phyloP scores from a whole-genome alignment of 208 protist genomes.

The Crithidia brevicula region DNA sequence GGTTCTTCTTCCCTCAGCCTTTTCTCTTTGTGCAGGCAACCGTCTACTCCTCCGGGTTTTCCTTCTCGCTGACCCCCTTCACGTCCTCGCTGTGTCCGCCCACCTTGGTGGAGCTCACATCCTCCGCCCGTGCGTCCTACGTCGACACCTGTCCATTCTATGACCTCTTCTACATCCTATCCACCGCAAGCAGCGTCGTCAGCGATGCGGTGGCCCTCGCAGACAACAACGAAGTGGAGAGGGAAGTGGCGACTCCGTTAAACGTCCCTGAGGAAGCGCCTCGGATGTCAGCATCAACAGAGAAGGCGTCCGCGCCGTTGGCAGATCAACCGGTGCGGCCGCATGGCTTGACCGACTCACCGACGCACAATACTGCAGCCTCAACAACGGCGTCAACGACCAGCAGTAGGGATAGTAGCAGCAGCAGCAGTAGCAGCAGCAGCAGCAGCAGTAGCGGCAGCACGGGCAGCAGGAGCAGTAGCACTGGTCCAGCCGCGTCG shows the following conservation, averaged over 20 bases:
- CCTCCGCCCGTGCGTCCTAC: neutral
- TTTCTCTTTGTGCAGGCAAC: slow-evolving; percentile 12
- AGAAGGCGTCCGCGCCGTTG: too few species aligned
- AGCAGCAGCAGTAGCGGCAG: too few species aligned
- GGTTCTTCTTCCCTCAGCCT: too few species aligned
- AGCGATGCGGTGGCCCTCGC: neutral
- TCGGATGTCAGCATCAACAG: too few species aligned
- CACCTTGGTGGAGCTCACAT: neutral
- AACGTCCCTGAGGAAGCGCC: too few species aligned
- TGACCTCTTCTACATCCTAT: slow-evolving; percentile 8
- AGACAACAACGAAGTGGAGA: neutral
- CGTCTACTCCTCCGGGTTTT: neutral
- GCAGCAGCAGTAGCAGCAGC: too few species aligned
- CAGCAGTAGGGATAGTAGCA: too few species aligned
- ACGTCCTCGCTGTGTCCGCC: neutral
- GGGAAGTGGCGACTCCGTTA: neutral
- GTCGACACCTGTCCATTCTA: slow-evolving; percentile 10
- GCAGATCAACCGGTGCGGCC: too few species aligned
- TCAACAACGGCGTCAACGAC: too few species aligned
- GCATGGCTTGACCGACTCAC: too few species aligned
- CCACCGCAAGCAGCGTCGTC: neutral
- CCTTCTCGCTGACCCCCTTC: neutral
- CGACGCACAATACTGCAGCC: too few species aligned
- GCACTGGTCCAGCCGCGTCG: neutral
- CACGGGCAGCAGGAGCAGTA: too few species aligned